A percentile compares a stretch with the other conserved stretches of the same genome.
These are phyloP conservation scores for Zygosaccharomyces pseudobailii DNA, from an alignment of 1,139 yeast genomes.

Conservation along the genomic window DNA sequence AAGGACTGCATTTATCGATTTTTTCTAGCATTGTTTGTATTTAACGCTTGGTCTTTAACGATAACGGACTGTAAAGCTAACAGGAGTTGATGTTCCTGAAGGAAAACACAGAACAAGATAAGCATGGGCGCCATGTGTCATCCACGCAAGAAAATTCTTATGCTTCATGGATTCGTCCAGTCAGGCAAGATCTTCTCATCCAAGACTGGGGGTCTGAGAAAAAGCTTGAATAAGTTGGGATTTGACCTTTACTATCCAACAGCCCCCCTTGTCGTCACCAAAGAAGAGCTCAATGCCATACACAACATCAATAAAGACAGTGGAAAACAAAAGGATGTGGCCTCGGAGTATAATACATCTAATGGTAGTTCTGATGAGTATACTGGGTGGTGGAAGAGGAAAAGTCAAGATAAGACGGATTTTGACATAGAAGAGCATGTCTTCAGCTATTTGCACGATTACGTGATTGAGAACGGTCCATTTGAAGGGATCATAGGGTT, in stretches of 20 bases:
- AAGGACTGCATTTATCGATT: background rate
- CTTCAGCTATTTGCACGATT: conserved; percentile 24
- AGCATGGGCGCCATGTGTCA: background rate
- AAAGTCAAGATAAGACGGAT: conserved; percentile 12
- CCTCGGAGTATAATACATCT: conserved; percentile 15
- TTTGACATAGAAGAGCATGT: conserved; percentile 22
- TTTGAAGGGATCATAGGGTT: conserved; percentile 87
- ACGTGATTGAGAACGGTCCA: conserved; percentile 57
- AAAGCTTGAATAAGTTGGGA: conserved; percentile 56
- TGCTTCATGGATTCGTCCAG: conserved; percentile 61
- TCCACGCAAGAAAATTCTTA: conserved; percentile 37
- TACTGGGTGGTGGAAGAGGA: conserved; percentile 32
- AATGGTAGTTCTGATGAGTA: conserved; percentile 12
- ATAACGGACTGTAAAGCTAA: background rate
- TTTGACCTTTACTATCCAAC: conserved; percentile 69
- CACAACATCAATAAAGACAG: conserved; percentile 7
- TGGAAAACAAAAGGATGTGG: conserved; percentile 7
- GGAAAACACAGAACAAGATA: background rate
- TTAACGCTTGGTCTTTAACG: background rate
- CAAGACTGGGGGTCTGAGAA: conserved; percentile 74
- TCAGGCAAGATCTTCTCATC: conserved; percentile 66
- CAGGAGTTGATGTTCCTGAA: background rate
- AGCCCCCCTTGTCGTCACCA: conserved; percentile 46
- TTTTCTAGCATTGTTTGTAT: background rate
- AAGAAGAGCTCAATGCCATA: conserved; percentile 11